Base-by-base conservation (phyloP, 176 grass and related monocot genomes). In the Guadua angustifolia region DNA sequence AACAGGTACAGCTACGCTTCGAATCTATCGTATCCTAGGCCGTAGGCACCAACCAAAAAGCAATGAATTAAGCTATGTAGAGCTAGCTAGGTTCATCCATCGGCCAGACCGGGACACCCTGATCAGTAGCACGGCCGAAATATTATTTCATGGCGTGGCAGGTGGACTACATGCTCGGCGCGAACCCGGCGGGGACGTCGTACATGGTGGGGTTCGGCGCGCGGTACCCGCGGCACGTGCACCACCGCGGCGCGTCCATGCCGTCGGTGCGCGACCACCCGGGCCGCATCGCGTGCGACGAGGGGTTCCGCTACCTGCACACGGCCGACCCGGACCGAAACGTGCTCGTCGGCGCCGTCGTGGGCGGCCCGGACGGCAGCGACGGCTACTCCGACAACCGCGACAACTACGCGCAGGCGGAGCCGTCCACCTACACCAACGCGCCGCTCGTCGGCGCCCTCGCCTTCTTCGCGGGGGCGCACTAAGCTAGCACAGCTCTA, bases 231-330 rank as follows among this genome's bases (percentile, higher is more conserved):
- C 29, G 67, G 65, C 93, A 92, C 45, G 89, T 93, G 9, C 93
- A 99, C 88, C 96, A 99, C 81, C 94, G 93, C 82, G 93, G 93
- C 44, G 91, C 96, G 10, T 99, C 96, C 51, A 94, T 99, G 71
- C 89, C 93, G 7, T 99, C 91, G 2, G 79, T 86, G 78, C 68
- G 68, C 24, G 88, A 91, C 17, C 92, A 91, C 82, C 85, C 88
- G 12, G 62, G 1, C 0, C 40, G 9, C 51, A 88, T 91, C 57
- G 73, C 66, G 10, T 90, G 91, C 82, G 58, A 82, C 24, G 77
- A 85, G 21, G 88, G 92, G 40, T 94, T 94, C 85, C 66, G 19
- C 5, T 88, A 79, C 88, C 66, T 94, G 66, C 75, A 90, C 71
- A 83, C 91, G 8, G 6, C 71, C 43, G 85, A 84, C 4, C 73